phyloP scores from a whole-genome alignment of 495 filamentous ascomycete species.

The Xylaria scruposa region DNA sequence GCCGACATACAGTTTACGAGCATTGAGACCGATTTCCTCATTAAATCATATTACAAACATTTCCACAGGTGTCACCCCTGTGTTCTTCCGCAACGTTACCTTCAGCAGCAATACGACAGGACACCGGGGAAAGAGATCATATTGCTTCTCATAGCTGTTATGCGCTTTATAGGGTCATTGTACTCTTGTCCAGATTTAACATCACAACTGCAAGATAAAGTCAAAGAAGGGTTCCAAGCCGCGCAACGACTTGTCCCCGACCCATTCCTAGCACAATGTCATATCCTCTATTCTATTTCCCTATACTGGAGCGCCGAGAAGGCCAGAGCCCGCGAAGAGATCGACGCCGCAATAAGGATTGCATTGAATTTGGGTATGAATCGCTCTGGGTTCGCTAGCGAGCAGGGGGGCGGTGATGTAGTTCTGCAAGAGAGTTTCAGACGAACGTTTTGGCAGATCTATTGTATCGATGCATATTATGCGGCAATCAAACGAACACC shows the following conservation, averaged over 20 bases:
- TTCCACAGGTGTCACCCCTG: constrained; percentile 67
- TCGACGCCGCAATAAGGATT: constrained; percentile 62
- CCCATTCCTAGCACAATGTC: constrained; percentile 66
- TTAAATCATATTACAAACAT: constrained; percentile 59
- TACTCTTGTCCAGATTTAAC: constrained; percentile 33
- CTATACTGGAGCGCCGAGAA: constrained; percentile 67
- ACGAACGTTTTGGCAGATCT: constrained; percentile 78
- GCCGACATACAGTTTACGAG: constrained; percentile 23
- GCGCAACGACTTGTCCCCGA: constrained; percentile 48
- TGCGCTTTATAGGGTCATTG: constrained; percentile 63
- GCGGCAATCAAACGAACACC: constrained; percentile 43
- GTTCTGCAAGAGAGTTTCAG: constrained; percentile 70
- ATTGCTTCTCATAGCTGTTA: constrained; percentile 52
- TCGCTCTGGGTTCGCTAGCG: constrained; percentile 51
- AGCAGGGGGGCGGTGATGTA: constrained; percentile 53
- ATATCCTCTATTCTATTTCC: constrained; percentile 68
- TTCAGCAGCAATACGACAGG: constrained; percentile 31
- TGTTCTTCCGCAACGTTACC: constrained; percentile 49
- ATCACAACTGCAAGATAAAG: constrained; percentile 40
- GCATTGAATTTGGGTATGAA: constrained; percentile 69
- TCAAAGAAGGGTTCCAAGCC: constrained; percentile 44
- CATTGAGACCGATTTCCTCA: constrained; percentile 41
- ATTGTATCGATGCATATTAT: constrained; percentile 62
- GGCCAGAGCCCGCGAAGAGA: constrained; percentile 56
- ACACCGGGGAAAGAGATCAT: constrained; percentile 29